Evolutionary conservation across 1,284 basidiomycete species (phyloP).

Genomic region (Vanrija pseudolonga): DNA sequence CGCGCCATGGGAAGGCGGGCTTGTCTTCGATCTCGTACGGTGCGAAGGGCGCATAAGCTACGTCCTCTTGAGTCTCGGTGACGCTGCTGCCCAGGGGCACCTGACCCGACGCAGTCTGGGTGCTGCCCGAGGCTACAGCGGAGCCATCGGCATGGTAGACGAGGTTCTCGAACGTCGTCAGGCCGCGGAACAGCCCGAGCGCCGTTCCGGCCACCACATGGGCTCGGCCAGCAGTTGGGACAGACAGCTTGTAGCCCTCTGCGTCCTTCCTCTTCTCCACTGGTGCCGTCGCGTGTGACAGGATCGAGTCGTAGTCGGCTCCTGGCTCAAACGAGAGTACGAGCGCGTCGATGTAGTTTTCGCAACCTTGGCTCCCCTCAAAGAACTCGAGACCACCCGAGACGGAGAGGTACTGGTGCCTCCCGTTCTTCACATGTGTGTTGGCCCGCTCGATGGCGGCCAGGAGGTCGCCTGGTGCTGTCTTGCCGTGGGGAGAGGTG

Average conservation of each 20-base stretch:
- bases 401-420: conserved; percentile 19
- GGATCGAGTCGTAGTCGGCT: conserved; percentile 46
- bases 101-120: neutral
- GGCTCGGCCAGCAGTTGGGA: neutral
- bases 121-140: neutral
- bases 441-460: conserved; percentile 53
- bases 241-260: neutral
- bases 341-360: neutral
- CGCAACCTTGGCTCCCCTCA: neutral
- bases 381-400: conserved; percentile 24
- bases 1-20: conserved; percentile 55
- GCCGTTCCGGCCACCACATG: conserved; percentile 29
- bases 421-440: neutral
- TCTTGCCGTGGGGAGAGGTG: conserved; percentile 15
- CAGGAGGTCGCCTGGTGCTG: conserved; percentile 53
- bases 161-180: conserved; percentile 76
- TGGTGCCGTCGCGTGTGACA: neutral
- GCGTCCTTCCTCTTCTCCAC: neutral
- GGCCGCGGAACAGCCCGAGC: conserved; percentile 70
- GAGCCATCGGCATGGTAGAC: conserved; percentile 36
- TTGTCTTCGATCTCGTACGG: conserved; percentile 49
- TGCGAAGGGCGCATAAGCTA: conserved; percentile 25
- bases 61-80: neutral
- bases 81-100: neutral
- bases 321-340: conserved; percentile 56